Percentiles rank a stretch among this genome's conserved stretches.
These are phyloP conservation scores for Cyclotella kingstonii DNA, from an alignment of 108 stramenopile genomes.

Conservation along the genomic window DNA sequence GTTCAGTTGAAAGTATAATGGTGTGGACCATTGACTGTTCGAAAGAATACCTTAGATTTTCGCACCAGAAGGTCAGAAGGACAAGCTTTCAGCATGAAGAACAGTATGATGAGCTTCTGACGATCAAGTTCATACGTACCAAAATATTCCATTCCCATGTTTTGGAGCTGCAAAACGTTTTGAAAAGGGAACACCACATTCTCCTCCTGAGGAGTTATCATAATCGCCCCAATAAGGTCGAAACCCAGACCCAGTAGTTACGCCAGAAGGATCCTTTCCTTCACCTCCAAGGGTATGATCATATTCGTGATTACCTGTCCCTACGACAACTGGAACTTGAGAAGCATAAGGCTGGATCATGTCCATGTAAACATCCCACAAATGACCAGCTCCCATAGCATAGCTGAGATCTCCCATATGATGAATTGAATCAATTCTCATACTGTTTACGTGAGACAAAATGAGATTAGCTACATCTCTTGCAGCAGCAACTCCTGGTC, in stretches of 20 bases:
- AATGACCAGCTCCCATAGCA: conserved; percentile 57
- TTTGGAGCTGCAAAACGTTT: conserved; percentile 70
- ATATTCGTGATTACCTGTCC: conserved; percentile 88
- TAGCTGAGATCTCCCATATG: conserved; percentile 74
- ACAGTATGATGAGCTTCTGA: neutral
- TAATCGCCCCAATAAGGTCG: conserved; percentile 65
- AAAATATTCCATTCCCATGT: conserved; percentile 75
- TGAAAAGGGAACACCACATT: conserved; percentile 73
- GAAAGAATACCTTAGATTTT: conserved; percentile 49
- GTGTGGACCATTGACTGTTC: conserved; percentile 60
- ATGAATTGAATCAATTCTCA: conserved; percentile 51
- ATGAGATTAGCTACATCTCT: conserved; percentile 41
- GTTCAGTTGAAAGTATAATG: conserved; percentile 66
- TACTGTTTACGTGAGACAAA: conserved; percentile 4
- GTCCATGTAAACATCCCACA: conserved; percentile 76
- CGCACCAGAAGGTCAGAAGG: neutral
- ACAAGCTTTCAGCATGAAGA: neutral
- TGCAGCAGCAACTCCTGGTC: conserved; percentile 13
- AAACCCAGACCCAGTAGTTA: conserved; percentile 43
- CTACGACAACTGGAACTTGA: conserved; percentile 72
- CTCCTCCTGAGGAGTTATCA: conserved; percentile 61
- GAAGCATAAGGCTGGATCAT: conserved; percentile 75
- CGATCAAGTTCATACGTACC: conserved; percentile 28
- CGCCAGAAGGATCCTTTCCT: conserved; percentile 65
- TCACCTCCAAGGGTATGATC: conserved; percentile 64